Evolutionary conservation across 2,329 filamentous ascomycete species (phyloP).

Genomic region (Nectriaceae sp.): DNA sequence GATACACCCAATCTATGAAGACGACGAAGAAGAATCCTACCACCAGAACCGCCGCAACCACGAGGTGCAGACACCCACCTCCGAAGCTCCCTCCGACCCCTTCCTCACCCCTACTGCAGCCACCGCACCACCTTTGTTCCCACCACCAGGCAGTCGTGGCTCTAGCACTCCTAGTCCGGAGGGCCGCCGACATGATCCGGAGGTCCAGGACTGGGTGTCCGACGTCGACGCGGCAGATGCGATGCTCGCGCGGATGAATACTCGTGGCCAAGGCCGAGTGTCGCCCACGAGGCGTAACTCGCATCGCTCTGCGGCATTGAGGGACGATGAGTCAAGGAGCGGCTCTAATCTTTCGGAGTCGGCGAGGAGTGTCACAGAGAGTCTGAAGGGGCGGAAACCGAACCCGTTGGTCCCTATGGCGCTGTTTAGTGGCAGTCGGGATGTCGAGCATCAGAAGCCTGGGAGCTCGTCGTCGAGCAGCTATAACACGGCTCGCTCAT

Average conservation of each 20-base stretch:
- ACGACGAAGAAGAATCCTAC: slow-evolving; percentile 52
- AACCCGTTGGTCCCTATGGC: slow-evolving; percentile 31
- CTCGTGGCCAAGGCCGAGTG: slow-evolving; percentile 32
- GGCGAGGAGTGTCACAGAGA: slow-evolving; percentile 47
- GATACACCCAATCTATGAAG: slow-evolving; percentile 62
- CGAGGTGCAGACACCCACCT: slow-evolving; percentile 37
- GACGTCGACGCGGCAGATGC: slow-evolving; percentile 58
- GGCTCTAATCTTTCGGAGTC: slow-evolving; percentile 60
- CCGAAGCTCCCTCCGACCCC: slow-evolving; percentile 46
- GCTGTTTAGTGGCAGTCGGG: slow-evolving; percentile 3
- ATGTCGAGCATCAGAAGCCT: slow-evolving; percentile 33
- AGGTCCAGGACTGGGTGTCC: slow-evolving; percentile 60
- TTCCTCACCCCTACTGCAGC: slow-evolving; percentile 47
- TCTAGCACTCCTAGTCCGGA: slow-evolving; percentile 45
- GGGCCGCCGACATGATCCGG: slow-evolving; percentile 44
- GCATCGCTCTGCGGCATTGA: slow-evolving; percentile 34
- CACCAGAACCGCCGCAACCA: slow-evolving; percentile 28
- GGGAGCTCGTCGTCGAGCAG: slow-evolving; percentile 46
- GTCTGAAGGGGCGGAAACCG: slow-evolving; percentile 37
- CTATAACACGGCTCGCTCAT: slow-evolving; percentile 57
- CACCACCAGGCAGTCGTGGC: slow-evolving; percentile 33
- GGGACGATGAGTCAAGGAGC: slow-evolving; percentile 54
- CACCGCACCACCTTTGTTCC: slow-evolving; percentile 18
- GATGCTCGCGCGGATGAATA: slow-evolving; percentile 48
- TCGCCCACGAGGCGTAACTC: slow-evolving; percentile 44